Evolutionary conservation across 768 basidiomycete genomes (phyloP).

Genomic region (Auriscalpium vulgare): DNA sequence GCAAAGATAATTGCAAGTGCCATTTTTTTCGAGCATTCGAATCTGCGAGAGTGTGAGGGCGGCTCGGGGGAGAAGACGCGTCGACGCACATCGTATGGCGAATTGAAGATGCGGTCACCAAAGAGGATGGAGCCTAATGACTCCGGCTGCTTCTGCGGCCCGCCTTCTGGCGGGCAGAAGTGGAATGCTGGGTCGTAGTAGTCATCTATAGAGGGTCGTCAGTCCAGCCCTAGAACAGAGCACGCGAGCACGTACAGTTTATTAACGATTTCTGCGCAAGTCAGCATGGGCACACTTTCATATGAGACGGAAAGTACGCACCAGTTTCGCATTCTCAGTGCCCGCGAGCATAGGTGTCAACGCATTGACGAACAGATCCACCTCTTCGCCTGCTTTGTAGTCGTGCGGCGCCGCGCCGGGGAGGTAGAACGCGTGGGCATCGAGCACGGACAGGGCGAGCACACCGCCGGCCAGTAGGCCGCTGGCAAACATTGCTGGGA

Average conservation of each 20-base stretch:
- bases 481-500: conserved; percentile 10
- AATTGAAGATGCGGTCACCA: conserved; percentile 90
- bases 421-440: conserved; percentile 71
- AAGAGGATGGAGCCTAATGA: conserved; percentile 92
- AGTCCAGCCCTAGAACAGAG: not conserved
- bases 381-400: conserved; percentile 64
- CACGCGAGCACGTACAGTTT: conserved; percentile 49
- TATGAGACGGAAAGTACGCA: conserved; percentile 27
- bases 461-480: conserved; percentile 15
- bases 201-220: conserved; percentile 52
- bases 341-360: conserved; percentile 78
- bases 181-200: conserved; percentile 84
- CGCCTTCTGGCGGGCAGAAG: conserved; percentile 77
- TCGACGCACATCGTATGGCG: conserved; percentile 69
- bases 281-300: not conserved
- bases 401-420: conserved; percentile 86
- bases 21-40: conserved; percentile 70
- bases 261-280: conserved; percentile 74
- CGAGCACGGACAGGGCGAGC: conserved; percentile 12
- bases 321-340: conserved; percentile 64
- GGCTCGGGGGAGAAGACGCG: not conserved
- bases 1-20: conserved; percentile 74
- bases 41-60: conserved; percentile 38
- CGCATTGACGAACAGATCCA: conserved; percentile 80
- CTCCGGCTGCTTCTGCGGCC: conserved; percentile 70